Evolutionary conservation across 2,329 filamentous ascomycete species (phyloP).

Genomic region (Fusarium sp.): DNA sequence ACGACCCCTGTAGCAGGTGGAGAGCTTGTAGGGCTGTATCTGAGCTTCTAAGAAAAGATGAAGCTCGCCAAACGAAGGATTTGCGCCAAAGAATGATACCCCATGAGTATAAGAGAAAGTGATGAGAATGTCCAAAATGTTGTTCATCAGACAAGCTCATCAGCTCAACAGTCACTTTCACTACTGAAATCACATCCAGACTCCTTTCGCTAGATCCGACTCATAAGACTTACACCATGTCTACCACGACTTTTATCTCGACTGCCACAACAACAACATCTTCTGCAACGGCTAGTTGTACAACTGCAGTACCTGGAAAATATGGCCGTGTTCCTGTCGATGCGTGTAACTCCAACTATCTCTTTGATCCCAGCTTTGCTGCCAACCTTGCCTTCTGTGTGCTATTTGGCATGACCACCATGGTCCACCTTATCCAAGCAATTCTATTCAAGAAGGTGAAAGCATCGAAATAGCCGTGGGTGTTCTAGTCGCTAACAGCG

Average conservation of each 20-base stretch:
- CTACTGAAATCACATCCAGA: background rate
- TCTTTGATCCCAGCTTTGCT: slow-evolving; percentile 48
- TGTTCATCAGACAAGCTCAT: background rate
- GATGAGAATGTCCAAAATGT: background rate
- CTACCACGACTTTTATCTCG: slow-evolving; percentile 22
- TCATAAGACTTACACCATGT: slow-evolving; percentile 36
- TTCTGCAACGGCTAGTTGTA: slow-evolving; percentile 46
- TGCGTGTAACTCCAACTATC: slow-evolving; percentile 49
- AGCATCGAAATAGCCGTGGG: background rate
- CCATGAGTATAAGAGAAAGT: slow-evolving; percentile 28
- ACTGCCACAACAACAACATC: slow-evolving; percentile 49
- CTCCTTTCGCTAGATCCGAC: background rate
- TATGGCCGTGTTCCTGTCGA: slow-evolving; percentile 48
- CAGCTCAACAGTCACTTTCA: background rate
- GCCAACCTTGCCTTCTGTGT: slow-evolving; percentile 49
- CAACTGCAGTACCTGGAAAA: slow-evolving; percentile 47
- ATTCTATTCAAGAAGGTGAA: slow-evolving; percentile 48
- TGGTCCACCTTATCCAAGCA: slow-evolving; percentile 45
- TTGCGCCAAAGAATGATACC: background rate
- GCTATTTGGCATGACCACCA: slow-evolving; percentile 46
- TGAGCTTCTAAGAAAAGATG: slow-evolving; percentile 11
- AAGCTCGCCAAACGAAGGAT: background rate
- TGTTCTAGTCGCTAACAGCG: background rate
- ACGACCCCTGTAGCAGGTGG: background rate
- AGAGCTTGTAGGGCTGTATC: background rate